Evolutionary conservation across 2,329 filamentous ascomycete genomes (phyloP).

Genomic region (Cordyceps cateniannulata): DNA sequence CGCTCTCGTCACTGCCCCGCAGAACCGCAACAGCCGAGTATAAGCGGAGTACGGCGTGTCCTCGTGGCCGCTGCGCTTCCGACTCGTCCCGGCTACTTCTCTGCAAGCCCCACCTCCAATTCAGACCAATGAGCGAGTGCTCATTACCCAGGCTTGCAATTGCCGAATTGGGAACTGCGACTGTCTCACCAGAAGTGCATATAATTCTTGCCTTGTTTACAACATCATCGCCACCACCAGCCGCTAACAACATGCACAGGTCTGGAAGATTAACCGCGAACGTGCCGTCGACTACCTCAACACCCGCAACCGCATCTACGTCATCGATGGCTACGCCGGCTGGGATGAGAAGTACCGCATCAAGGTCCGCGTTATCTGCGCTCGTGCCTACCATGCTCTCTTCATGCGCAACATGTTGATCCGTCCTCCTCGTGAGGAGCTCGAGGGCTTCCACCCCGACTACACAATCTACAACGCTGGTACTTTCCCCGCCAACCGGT

Average conservation of each 20-base stretch:
- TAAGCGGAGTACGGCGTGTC: constrained; percentile 12
- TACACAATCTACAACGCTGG: constrained; percentile 99
- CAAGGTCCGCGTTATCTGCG: constrained; percentile 94
- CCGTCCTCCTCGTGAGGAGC: constrained; percentile 81
- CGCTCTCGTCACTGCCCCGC: constrained; percentile 11
- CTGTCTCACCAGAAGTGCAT: neutral
- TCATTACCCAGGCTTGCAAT: constrained; percentile 9
- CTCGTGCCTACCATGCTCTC: constrained; percentile 96
- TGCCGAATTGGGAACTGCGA: neutral
- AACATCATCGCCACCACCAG: neutral
- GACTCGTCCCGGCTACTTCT: constrained; percentile 8
- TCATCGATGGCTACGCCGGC: constrained; percentile 92
- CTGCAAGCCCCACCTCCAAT: neutral
- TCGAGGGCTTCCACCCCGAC: constrained; percentile 96
- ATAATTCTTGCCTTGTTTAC: neutral
- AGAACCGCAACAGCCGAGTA: constrained; percentile 13
- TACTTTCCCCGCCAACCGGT: constrained; percentile 97
- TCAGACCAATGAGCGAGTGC: constrained; percentile 4
- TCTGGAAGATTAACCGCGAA: constrained; percentile 99
- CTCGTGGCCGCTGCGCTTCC: constrained; percentile 12
- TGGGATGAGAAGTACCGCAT: constrained; percentile 99
- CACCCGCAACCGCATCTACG: constrained; percentile 97
- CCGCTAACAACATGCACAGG: constrained; percentile 48
- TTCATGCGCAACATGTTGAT: constrained; percentile 99
- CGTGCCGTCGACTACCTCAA: constrained; percentile 98